Conservation (phyloP, 805 yeast genomes). For the Tetrapisispora namnaoensis region DNA sequence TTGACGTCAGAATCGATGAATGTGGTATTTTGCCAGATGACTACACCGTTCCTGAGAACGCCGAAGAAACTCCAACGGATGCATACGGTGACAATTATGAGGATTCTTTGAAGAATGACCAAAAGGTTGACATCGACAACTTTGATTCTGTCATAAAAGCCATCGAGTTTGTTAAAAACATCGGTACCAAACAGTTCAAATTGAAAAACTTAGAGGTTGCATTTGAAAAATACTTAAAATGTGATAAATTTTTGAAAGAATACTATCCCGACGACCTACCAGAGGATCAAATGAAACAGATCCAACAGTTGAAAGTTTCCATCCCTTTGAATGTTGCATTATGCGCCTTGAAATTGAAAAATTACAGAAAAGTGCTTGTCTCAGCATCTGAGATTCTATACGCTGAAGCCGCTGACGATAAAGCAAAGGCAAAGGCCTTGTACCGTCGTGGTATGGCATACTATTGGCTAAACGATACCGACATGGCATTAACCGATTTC, state of each 20-base stretch:
- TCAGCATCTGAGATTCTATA: constrained; percentile 62
- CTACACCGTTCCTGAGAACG: constrained; percentile 37
- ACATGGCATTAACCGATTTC: constrained; percentile 56
- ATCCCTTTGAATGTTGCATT: constrained; percentile 65
- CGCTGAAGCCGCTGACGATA: constrained; percentile 46
- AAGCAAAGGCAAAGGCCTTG: constrained; percentile 72
- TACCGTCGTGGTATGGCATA: constrained; percentile 80
- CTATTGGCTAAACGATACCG: constrained; percentile 53
- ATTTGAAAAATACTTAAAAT: constrained; percentile 60
- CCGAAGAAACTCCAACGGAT: constrained; percentile 45
- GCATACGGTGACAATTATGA: constrained; percentile 82
- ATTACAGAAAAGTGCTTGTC: constrained; percentile 43
- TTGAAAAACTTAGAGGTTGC: constrained; percentile 49
- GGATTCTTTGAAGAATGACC: constrained; percentile 66
- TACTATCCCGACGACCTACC: constrained; percentile 52
- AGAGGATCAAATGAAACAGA: constrained; percentile 40
- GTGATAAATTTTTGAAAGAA: constrained; percentile 56
- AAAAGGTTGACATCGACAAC: constrained; percentile 44
- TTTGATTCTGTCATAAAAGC: constrained; percentile 64
- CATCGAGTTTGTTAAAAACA: constrained; percentile 53
- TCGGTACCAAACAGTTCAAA: constrained; percentile 72
- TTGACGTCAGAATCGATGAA: constrained; percentile 60
- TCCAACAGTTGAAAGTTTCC: constrained; percentile 50
- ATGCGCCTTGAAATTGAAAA: constrained; percentile 54
- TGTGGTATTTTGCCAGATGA: constrained; percentile 70